Evolutionary conservation across 805 yeast species (phyloP), one percentile per base, ranked within the genome.

Genomic region (Metahyphopichia silvanorum): DNA sequence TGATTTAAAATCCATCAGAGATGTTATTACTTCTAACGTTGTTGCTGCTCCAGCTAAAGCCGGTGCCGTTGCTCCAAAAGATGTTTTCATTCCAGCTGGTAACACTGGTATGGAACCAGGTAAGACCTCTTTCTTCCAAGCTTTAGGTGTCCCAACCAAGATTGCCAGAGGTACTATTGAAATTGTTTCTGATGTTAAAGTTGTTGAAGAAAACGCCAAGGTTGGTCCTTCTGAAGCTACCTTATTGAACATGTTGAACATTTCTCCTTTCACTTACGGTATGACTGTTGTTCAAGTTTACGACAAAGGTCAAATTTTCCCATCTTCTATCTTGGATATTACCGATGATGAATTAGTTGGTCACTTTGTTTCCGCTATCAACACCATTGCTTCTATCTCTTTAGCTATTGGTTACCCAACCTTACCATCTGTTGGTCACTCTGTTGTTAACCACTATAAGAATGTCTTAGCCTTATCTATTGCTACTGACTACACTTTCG

Each of bases 81-180:
- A 91, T 66, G 98, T 93, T 63, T 87, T 81, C 83, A 84, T 93
- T 55, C 95, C 95, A 68, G 98, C 98, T 60, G 94, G 95, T 74
- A 93, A 93, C 96, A 93, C 99, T 58, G 97, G 98, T 85, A 89
- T 93, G 95, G 98, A 93, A 79, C 99, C 99, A 74, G 98, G 98
- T 84, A 93, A 93, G 87, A 93, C 99, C 65, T 93, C 98, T 68
- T 93, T 93, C 95, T 93, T 93, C 98, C 99, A 93, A 82, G 98
- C 99, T 67, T 82, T 93, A 63, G 98, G 98, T 86, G 96, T 93
- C 63, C 98, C 98, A 82, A 93, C 99, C 86, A 93, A 93, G 94
- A 93, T 93, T 88, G 93, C 96, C 74, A 89, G 99, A 86, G 99
- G 99, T 93, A 88, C 96, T 76, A 93, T 93, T 82, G 99, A 93